Conservation (phyloP, 2,329 filamentous ascomycete species). For the Aspergillus vadensis region DNA sequence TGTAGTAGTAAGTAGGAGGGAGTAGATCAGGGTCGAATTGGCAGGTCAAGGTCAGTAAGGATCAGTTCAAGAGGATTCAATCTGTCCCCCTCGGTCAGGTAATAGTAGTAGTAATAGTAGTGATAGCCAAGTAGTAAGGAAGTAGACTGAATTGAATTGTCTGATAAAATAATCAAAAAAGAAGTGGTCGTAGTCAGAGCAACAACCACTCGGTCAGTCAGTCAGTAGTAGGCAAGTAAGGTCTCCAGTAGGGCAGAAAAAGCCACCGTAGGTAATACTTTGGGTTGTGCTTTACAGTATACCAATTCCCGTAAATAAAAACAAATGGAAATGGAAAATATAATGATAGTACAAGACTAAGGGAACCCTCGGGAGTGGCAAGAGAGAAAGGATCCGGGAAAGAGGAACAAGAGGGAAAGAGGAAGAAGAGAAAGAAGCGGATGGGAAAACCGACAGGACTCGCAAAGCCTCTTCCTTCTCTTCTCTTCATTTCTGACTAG, state of each 20-base stretch:
- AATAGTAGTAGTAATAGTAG: neutral
- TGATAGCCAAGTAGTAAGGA: neutral
- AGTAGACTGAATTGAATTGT: neutral
- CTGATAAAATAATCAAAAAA: neutral
- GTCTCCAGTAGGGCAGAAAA: no score
- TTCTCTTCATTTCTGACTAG: neutral
- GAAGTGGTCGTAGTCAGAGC: neutral
- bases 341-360: neutral
- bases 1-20: neutral
- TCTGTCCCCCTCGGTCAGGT: neutral
- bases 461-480: neutral
- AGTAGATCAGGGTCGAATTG: neutral
- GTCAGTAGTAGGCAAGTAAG: neutral
- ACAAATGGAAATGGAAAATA: conserved; percentile 5
- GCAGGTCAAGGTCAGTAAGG: neutral
- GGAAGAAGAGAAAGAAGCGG: conserved; percentile 13
- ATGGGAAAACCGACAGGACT: conserved; percentile 3
- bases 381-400: conserved; percentile 9
- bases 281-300: conserved; percentile 13
- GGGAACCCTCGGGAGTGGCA: conserved; percentile 4
- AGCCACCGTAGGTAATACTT: no score
- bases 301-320: conserved; percentile 24
- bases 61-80: neutral
- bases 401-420: conserved; percentile 14
- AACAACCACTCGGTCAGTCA: conserved; percentile 7